Evolutionary conservation across 1,139 yeast genomes (phyloP), one percentile per base, ranked within the genome.

Genomic region (Hansenula sp.): DNA sequence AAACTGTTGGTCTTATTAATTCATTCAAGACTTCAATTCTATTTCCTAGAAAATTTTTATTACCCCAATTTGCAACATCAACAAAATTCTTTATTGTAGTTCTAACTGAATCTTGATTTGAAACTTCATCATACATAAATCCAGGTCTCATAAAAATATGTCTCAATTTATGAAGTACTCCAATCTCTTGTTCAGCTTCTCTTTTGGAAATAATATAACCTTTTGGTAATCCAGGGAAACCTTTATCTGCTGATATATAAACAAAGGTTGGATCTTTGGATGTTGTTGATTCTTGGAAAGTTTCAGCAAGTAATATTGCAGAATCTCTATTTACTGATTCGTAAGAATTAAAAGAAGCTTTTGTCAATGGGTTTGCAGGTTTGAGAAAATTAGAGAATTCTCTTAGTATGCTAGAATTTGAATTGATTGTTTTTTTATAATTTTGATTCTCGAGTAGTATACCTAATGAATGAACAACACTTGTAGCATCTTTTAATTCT

Each of bases 381-480:
- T 51, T 53, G n/a, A 55, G 19, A n/a, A 55, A 41, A 31, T 39
- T 48, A 9, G 47, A 34, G 19, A 55, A 48, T 28, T 53, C 59
- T 24, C 32, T 41, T 4, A 55, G 35, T 1, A 47, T 38, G 8
- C 61, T 61, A 14, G 57, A 61, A 41, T 68, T 69, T 25, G 77
- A 65, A 40, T 75, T 74, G 47, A 77, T 64, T 13, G 68, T 52
- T 38, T 68, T 63, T 60, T 89, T 89, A 61, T 89, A 89, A 28
- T 73, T 64, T 41, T 67, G 76, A 48, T 82, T 74, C 51, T 85
- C 92, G 37, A 87, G 65, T 12, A 88, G 62, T 14, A 84, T 69
- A 0, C 97, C 97, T 45, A 89, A 69, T 0, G 92, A 74, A 57
- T 88, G 96, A n/a, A 89, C 90, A 2, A 88, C 92, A 0, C 85